Base-by-base conservation (phyloP, 768 basidiomycete species). In the Agaricus sinodeliciosus region DNA sequence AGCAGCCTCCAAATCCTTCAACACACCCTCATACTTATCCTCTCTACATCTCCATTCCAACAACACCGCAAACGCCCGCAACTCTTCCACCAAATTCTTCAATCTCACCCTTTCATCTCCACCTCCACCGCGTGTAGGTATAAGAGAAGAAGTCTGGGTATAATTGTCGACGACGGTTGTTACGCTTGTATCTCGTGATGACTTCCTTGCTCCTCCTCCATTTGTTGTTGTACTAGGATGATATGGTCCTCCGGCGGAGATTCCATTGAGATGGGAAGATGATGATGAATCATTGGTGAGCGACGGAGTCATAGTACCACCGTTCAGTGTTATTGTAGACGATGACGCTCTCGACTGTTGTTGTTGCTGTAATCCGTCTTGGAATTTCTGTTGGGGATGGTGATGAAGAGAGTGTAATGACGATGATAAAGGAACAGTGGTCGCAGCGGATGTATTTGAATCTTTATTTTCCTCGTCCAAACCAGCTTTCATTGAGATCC, bases 31-130 rank as follows among this genome's bases (percentile, higher is more conserved):
- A 56, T 65, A 72, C 54, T 67, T 69, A 43, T 73, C 72, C 31
- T 67, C 66, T 19, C 58, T 65, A 50, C 69, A 65, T 56, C 85
- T 76, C 78, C 84, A 85, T 55, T 77, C 73, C 47, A 90, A 69
- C 43, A 84, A 64, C 25, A 70, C 68, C 11, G 82, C 82, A 61
- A 84, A 88, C 26, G 82, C 79, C 44, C 71, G 72, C 56, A 90
- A 62, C 19, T 70, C 72, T 47, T 72, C 73, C 25, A 82, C 78
- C 46, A 90, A 68, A 9, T 60, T 63, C 58, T 62, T 69, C 31
- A 80, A 56, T 43, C 79, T 49, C 3, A 37, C 36, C 40, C 43
- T 41, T n/a, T 19, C 40, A 31, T 39, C 22, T 16, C 19, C 28
- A 27, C 36, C 9, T 15, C 6, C 18, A 12, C 8, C 16, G 9